Conservation (phyloP, 1,139 yeast species). For the Meyerozyma smithsonii region DNA sequence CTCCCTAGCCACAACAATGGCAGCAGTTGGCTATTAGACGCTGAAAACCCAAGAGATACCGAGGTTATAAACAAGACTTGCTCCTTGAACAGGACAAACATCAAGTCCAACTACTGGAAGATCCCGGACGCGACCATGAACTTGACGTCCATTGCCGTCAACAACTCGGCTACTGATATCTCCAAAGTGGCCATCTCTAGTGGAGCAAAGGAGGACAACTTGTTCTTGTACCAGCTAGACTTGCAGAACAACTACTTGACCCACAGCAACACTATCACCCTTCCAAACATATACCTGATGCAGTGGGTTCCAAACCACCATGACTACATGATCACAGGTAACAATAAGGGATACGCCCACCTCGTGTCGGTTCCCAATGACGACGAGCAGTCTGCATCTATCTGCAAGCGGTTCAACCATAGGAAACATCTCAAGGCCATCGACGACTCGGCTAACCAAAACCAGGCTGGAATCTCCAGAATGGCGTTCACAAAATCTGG, state of each 20-base stretch:
- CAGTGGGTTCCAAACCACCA: slow-evolving; percentile 51
- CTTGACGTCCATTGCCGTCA: slow-evolving; percentile 52
- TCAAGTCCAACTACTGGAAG: slow-evolving; percentile 66
- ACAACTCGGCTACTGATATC: slow-evolving; percentile 23
- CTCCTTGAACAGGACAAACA: slow-evolving; percentile 35
- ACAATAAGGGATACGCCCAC: slow-evolving; percentile 64
- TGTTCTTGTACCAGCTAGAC: slow-evolving; percentile 61
- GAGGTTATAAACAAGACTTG: slow-evolving; percentile 34
- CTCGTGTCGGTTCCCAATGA: slow-evolving; percentile 57
- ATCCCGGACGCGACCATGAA: slow-evolving; percentile 56
- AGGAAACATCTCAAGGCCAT: slow-evolving; percentile 46
- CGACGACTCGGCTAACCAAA: slow-evolving; percentile 20
- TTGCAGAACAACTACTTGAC: slow-evolving; percentile 43
- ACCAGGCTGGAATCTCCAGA: slow-evolving; percentile 21
- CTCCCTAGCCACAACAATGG: slow-evolving; percentile 4
- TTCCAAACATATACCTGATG: slow-evolving; percentile 63
- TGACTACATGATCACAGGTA: slow-evolving; percentile 58
- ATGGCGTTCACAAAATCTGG: slow-evolving; percentile 21
- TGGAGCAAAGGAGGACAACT: slow-evolving; percentile 49
- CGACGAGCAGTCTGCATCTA: slow-evolving; percentile 56
- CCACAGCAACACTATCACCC: slow-evolving; percentile 69
- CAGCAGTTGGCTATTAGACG: slow-evolving; percentile 23
- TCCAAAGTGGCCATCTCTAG: slow-evolving; percentile 60
- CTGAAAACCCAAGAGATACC: slow-evolving; percentile 24
- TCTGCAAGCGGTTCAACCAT: slow-evolving; percentile 71